These are phyloP conservation scores for Tetrahymena elliotti DNA, from an alignment of 73 alveolate genomes.

Conservation along the genomic window DNA sequence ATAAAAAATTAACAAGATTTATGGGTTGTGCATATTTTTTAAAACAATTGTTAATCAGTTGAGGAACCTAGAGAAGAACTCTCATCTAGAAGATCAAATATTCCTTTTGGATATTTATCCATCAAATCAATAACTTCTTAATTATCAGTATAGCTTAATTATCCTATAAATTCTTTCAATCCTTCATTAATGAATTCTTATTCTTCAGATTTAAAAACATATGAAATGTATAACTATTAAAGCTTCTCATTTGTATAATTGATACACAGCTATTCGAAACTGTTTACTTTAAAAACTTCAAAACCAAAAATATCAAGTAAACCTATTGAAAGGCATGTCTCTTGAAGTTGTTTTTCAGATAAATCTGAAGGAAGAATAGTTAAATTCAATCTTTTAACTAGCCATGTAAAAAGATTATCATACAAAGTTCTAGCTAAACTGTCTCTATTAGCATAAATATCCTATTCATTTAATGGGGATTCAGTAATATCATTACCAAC, in stretches of 20 bases:
- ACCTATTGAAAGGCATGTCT: conserved; percentile 31
- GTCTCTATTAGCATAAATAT: conserved; percentile 62
- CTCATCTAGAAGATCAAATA: conserved; percentile 35
- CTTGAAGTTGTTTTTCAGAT: not conserved
- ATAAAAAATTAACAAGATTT: conserved; percentile 3
- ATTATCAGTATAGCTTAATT: conserved; percentile 48
- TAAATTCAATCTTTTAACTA: conserved; percentile 47
- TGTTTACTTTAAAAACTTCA: conserved; percentile 81
- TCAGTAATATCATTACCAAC: conserved; percentile 6
- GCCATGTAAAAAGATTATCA: conserved; percentile 84
- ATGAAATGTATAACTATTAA: conserved; percentile 78
- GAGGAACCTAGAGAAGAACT: conserved; percentile 7
- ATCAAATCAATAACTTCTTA: conserved; percentile 41
- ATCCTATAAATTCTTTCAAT: conserved; percentile 8
- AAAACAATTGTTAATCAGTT: conserved; percentile 11
- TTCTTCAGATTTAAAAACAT: conserved; percentile 77
- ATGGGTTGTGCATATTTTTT: conserved; percentile 22
- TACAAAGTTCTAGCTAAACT: conserved; percentile 87
- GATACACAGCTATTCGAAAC: conserved; percentile 85
- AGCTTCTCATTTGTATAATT: conserved; percentile 89
- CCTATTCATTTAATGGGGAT: conserved; percentile 20
- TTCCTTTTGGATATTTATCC: conserved; percentile 50
- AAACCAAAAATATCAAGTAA: conserved; percentile 89
- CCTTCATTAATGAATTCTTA: conserved; percentile 42
- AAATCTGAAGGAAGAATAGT: not conserved